Percentiles rank a stretch among this genome's conserved stretches.
phyloP scores from a whole-genome alignment of 805 yeast genomes.

The Hanseniaspora nectarophila region DNA sequence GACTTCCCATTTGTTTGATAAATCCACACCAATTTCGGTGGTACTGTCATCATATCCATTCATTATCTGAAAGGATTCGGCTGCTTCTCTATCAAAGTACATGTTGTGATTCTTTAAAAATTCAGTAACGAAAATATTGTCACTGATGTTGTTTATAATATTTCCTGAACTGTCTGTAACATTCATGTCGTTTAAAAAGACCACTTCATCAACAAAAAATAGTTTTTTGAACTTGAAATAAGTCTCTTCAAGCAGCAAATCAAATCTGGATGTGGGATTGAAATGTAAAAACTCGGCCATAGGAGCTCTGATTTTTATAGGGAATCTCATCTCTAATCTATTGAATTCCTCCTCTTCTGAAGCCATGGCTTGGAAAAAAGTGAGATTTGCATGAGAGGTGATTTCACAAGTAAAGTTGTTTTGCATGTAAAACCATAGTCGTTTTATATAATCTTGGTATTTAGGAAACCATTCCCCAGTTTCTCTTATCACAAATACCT shows the following conservation, averaged over 20 bases:
- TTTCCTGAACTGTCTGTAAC: background rate
- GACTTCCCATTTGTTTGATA: constrained; percentile 4
- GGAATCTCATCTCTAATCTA: constrained; percentile 69
- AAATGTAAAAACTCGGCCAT: constrained; percentile 77
- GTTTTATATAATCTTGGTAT: constrained; percentile 62
- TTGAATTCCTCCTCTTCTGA: constrained; percentile 55
- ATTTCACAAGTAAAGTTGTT: constrained; percentile 89
- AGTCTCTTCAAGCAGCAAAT: constrained; percentile 76
- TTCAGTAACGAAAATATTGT: constrained; percentile 13
- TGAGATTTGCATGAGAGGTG: constrained; percentile 83
- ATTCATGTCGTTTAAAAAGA: constrained; percentile 38
- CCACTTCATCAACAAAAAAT: constrained; percentile 84
- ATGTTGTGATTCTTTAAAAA: constrained; percentile 7
- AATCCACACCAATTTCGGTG: constrained; percentile 11
- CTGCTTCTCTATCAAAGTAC: constrained; percentile 4
- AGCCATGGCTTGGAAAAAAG: constrained; percentile 77
- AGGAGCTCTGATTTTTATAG: constrained; percentile 85
- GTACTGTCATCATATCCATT: background rate
- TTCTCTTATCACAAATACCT: constrained; percentile 70
- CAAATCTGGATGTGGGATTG: constrained; percentile 68
- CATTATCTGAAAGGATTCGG: background rate
- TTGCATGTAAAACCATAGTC: constrained; percentile 60
- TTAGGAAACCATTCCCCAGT: constrained; percentile 79
- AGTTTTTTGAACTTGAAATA: constrained; percentile 66
- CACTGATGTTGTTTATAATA: constrained; percentile 21